These are phyloP conservation scores for Ciborinia camelliae DNA, from an alignment of 2,329 filamentous ascomycete species.

Conservation along the genomic window DNA sequence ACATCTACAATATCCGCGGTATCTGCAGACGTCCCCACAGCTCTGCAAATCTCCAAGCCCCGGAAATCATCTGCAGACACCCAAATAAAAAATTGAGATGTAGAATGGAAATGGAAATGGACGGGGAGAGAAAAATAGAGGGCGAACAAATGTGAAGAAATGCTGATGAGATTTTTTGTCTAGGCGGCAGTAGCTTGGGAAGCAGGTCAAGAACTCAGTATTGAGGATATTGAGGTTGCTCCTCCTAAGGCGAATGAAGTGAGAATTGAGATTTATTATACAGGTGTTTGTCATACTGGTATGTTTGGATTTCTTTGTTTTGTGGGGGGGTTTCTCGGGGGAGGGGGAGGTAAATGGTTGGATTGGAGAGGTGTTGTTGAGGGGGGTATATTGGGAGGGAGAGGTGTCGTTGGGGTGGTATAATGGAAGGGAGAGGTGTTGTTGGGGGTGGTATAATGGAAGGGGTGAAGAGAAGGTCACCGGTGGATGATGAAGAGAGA, in stretches of 20 bases:
- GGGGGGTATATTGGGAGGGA: no score
- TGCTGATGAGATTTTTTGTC: conserved; percentile 40
- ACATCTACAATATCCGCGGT: no score
- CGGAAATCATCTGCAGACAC: neutral
- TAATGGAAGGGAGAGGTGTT: neutral
- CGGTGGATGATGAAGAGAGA: neutral
- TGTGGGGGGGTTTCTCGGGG: neutral
- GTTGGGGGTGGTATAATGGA: no score
- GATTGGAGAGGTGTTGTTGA: neutral
- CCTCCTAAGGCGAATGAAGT: conserved; percentile 91
- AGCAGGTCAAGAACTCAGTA: conserved; percentile 80
- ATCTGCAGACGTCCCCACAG: neutral
- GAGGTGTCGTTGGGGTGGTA: no score
- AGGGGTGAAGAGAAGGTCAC: neutral
- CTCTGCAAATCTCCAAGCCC: no score
- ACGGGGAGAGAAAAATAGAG: neutral
- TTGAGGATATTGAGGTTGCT: conserved; percentile 90
- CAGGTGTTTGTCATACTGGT: conserved; percentile 98
- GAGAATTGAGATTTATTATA: conserved; percentile 95
- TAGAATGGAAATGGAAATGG: no score
- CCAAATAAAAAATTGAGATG: neutral
- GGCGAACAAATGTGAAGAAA: neutral
- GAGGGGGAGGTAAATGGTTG: no score
- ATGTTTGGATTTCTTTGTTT: conserved; percentile 33
- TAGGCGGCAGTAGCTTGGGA: conserved; percentile 96